Evolutionary conservation across 345 rosid genomes (phyloP).

Genomic region (Eucalyptus pauciflora): DNA sequence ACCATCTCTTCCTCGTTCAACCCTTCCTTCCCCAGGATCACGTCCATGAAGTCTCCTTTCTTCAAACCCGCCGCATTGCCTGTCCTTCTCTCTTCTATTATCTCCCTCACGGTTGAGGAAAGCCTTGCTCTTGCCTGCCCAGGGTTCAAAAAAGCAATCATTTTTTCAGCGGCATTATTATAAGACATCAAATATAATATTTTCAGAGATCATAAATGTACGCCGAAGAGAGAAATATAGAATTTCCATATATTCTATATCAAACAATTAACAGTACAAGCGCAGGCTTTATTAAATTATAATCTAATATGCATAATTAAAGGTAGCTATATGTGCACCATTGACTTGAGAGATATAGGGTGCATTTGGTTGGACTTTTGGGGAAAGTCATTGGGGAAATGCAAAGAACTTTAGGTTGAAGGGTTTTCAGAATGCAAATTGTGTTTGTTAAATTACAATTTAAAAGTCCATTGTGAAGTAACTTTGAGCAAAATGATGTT

Average conservation of each 20-base stretch:
- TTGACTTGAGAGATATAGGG: too few relatives aligned
- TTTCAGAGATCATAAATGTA: neutral
- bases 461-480: too few relatives aligned
- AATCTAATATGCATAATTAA: too few relatives aligned
- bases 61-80: neutral
- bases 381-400: too few relatives aligned
- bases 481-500: too few relatives aligned
- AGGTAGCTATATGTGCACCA: neutral
- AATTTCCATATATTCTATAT: neutral
- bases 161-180: neutral
- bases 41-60: constrained; percentile 53
- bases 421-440: too few relatives aligned
- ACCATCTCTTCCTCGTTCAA: constrained; percentile 46
- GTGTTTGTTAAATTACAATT: too few relatives aligned
- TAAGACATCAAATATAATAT: neutral
- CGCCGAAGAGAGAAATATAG: too few relatives aligned
- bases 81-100: constrained; percentile 31
- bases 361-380: too few relatives aligned
- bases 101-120: constrained; percentile 29
- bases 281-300: too few relatives aligned
- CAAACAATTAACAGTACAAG: neutral
- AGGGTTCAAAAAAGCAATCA: neutral
- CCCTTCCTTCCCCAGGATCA: constrained; percentile 31
- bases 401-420: too few relatives aligned
- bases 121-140: constrained; percentile 73